Base-by-base conservation (phyloP, 768 basidiomycete species). In the Tremella fuciformis region DNA sequence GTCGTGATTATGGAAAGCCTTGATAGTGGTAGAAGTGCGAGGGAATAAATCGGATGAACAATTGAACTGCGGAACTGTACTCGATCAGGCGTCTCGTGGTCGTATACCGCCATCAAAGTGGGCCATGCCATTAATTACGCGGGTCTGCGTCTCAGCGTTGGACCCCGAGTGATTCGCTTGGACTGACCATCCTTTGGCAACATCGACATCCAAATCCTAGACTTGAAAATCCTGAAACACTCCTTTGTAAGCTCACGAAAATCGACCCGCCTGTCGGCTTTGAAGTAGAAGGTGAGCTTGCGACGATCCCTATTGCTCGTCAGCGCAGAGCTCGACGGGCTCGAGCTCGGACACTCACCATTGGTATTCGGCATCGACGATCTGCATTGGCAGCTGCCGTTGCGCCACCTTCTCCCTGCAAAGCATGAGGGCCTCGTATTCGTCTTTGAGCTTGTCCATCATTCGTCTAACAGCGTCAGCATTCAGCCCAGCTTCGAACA, bases 331-430 rank as follows among this genome's bases (percentile, higher is more conserved):
- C 51, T 29, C 42, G 44, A 8, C 13, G 46, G 6, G 16, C 16
- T 15, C 13, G 46, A 4, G 16, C 16, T 15, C 44, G 58, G 53
- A 19, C 1, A 79, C 87, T 25, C 57, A 92, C 92, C 92, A 98
- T 74, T 99, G 94, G 80, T 93, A 99, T 78, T 98, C 94, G 29
- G 93, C 94, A 77, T 97, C 94, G 50, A 96, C 86, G 58, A 99
- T 92, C 77, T 97, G 91, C 94, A 99, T 99, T 16, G 92, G 92
- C 72, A 97, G 79, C 74, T 91, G 91, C 80, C 93, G 89, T 76
- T 91, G 90, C 53, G 86, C 81, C 13, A 96, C 93, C 77, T 97
- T 97, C 60, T 82, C 88, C 77, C 91, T 85, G 67, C 93, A 96
- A 55, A 97, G 80, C 69, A 89, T 86, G 44, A 99, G 80, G 19